phyloP scores from a whole-genome alignment of 106 monocot genomes.

The Xerophyta viscosa region DNA sequence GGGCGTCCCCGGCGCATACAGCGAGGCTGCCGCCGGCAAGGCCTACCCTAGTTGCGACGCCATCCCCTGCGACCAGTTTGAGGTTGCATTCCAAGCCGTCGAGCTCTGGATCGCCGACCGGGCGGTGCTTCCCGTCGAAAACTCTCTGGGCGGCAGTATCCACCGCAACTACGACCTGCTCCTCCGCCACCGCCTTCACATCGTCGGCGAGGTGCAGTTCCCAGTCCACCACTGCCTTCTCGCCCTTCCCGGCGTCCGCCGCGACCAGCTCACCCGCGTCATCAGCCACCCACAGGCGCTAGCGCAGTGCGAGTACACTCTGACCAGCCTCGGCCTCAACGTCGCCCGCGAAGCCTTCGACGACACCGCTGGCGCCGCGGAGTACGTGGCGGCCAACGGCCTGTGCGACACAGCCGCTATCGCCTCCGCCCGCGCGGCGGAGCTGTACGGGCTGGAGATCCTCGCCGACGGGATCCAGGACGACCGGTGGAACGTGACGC shows the following conservation, averaged over 20 bases:
- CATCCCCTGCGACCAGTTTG: slow-evolving; percentile 49
- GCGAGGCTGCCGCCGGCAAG: slow-evolving; percentile 44
- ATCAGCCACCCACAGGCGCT: slow-evolving; percentile 46
- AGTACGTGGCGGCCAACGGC: slow-evolving; percentile 27
- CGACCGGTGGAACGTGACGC: slow-evolving; percentile 37
- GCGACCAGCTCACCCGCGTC: slow-evolving; percentile 37
- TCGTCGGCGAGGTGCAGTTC: slow-evolving; percentile 59
- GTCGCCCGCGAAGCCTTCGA: slow-evolving; percentile 46
- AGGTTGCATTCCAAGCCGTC: slow-evolving; percentile 45
- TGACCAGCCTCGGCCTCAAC: slow-evolving; percentile 41
- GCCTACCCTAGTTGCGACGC: slow-evolving; percentile 41
- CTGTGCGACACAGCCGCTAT: slow-evolving; percentile 52
- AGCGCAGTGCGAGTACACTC: slow-evolving; percentile 60
- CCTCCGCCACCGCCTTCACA: slow-evolving; percentile 52
- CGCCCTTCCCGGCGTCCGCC: slow-evolving; percentile 38
- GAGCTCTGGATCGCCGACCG: slow-evolving; percentile 59
- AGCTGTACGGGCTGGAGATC: slow-evolving; percentile 37
- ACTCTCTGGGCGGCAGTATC: slow-evolving; percentile 65
- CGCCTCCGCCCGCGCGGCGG: slow-evolving; percentile 37
- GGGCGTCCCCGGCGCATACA: slow-evolving; percentile 40
- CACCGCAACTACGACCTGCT: slow-evolving; percentile 54
- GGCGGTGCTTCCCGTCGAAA: slow-evolving; percentile 59
- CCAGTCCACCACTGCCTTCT: slow-evolving; percentile 54
- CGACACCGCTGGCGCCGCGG: slow-evolving; percentile 42
- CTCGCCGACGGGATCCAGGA: slow-evolving; percentile 52